Conservation (phyloP, 306 rosid genomes). For the Prunus davidiana region DNA sequence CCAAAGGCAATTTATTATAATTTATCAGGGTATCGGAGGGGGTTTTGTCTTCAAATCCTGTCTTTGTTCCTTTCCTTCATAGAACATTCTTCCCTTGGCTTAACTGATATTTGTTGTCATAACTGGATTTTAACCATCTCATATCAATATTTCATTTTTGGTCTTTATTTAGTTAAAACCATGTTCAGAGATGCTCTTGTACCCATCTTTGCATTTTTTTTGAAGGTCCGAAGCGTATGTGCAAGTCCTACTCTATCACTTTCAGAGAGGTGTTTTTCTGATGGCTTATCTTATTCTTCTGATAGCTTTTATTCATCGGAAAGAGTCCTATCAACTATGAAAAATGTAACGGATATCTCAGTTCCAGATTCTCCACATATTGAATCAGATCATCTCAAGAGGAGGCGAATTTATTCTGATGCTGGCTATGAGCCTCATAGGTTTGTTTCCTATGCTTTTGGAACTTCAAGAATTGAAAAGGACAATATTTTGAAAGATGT, state of each 20-base stretch:
- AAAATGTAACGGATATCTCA: conserved; percentile 35
- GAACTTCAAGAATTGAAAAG: conserved; percentile 38
- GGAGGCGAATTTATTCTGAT: conserved; percentile 24
- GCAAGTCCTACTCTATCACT: conserved; percentile 79
- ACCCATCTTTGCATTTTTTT: conserved; percentile 3
- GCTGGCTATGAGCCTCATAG: conserved; percentile 32
- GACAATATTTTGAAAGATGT: conserved; percentile 63
- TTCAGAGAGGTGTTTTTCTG: conserved; percentile 75
- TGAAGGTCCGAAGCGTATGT: conserved; percentile 69
- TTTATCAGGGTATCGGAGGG: no score
- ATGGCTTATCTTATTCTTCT: conserved; percentile 66
- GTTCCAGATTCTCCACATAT: conserved; percentile 51
- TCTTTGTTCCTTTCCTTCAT: no score
- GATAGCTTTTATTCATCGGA: conserved; percentile 48
- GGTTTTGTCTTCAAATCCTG: no score
- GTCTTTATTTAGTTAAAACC: background rate
- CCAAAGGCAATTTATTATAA: background rate
- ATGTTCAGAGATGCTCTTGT: background rate
- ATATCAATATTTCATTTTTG: background rate
- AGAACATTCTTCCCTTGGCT: no score
- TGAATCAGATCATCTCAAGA: conserved; percentile 38
- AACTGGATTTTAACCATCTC: background rate
- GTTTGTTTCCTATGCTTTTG: conserved; percentile 30
- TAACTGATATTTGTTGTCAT: no score
- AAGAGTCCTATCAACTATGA: conserved; percentile 40